Conservation (phyloP, 148 eudicot genomes). For the Rhododendron williamsianum region DNA sequence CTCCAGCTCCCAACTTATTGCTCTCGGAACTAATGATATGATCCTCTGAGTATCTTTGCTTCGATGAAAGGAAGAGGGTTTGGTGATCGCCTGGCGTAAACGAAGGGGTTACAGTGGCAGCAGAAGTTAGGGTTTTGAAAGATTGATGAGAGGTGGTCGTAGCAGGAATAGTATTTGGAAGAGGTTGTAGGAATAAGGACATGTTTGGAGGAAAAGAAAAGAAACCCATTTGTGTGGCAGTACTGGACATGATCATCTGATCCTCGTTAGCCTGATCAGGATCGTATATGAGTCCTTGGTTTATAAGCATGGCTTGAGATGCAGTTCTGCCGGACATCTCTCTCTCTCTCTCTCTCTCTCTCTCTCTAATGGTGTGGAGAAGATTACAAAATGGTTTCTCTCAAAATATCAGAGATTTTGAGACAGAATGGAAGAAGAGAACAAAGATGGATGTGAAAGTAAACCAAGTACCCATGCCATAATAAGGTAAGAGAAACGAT, state of each 20-base stretch:
- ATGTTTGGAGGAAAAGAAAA: conserved; percentile 33
- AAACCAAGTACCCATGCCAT: conserved; percentile 1
- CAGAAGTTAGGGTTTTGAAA: conserved; percentile 17
- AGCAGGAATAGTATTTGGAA: conserved; percentile 12
- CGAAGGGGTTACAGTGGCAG: conserved; percentile 1
- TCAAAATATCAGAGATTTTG: neutral
- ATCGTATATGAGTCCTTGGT: conserved; percentile 42
- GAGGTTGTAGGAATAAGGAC: neutral
- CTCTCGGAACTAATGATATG: neutral
- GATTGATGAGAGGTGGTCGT: conserved; percentile 19
- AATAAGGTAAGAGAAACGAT: neutral
- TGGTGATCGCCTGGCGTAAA: neutral
- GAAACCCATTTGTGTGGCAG: conserved; percentile 39
- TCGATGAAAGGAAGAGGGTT: conserved; percentile 17
- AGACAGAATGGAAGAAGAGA: neutral
- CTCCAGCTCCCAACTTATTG: conserved; percentile 24
- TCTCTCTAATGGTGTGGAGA: neutral
- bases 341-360: conserved; percentile 1
- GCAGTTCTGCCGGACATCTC: neutral
- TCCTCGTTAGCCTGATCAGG: conserved; percentile 19
- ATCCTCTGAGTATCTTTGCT: conserved; percentile 16
- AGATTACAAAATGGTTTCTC: neutral
- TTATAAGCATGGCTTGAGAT: conserved; percentile 31
- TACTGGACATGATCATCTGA: conserved; percentile 7
- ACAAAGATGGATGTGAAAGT: conserved; percentile 8